A percentile compares a stretch with the other conserved stretches of the same genome.
These are phyloP conservation scores for Coniochaeta pulveracea DNA, from an alignment of 2,329 filamentous ascomycete genomes.

Conservation along the genomic window DNA sequence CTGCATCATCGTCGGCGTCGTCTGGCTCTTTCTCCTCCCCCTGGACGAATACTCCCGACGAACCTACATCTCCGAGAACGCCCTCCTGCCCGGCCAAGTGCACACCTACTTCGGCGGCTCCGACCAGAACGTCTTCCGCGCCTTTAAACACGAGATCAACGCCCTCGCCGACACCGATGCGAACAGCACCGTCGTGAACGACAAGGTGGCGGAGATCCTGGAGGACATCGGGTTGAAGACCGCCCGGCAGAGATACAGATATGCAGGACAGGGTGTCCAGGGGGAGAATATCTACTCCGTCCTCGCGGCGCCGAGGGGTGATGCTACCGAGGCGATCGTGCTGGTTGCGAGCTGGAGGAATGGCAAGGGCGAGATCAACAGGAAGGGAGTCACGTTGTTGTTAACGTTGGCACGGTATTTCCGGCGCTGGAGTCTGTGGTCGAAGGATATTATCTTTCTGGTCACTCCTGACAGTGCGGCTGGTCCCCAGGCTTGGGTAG, in stretches of 20 bases:
- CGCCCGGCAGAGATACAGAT: conserved; percentile 79
- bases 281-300: conserved; percentile 93
- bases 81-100: conserved; percentile 86
- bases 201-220: conserved; percentile 66
- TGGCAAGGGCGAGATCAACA: conserved; percentile 66
- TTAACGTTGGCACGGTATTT: conserved; percentile 89
- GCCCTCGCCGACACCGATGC: conserved; percentile 42
- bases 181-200: conserved; percentile 33
- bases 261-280: conserved; percentile 59
- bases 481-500: conserved; percentile 92
- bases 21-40: conserved; percentile 83
- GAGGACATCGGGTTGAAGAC: conserved; percentile 74
- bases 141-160: conserved; percentile 76
- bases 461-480: conserved; percentile 81
- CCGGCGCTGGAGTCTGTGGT: conserved; percentile 96
- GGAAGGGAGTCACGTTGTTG: conserved; percentile 76
- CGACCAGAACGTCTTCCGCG: conserved; percentile 88
- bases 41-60: conserved; percentile 81
- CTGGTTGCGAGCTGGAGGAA: conserved; percentile 84
- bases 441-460: conserved; percentile 92
- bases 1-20: conserved; percentile 73
- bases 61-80: conserved; percentile 97
- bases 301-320: conserved; percentile 83
- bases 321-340: conserved; percentile 95
- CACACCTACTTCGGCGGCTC: conserved; percentile 96